These are phyloP conservation scores for Sugiyamaella valdiviana DNA, from an alignment of 805 yeast genomes.

Conservation along the genomic window DNA sequence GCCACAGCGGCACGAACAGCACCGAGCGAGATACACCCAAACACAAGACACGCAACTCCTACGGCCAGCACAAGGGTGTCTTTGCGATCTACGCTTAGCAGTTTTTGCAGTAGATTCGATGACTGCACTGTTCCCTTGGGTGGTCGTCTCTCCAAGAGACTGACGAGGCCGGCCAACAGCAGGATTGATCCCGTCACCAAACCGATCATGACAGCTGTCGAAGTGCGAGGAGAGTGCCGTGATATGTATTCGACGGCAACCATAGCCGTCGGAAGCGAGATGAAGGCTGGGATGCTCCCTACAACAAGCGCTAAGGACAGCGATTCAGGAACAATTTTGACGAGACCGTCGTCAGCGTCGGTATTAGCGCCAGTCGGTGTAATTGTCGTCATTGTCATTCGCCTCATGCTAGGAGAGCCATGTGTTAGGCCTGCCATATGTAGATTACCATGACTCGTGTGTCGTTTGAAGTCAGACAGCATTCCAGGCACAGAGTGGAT, in stretches of 20 bases:
- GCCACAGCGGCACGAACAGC: conserved; percentile 19
- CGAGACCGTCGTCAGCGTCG: neutral
- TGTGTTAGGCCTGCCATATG: conserved; percentile 9
- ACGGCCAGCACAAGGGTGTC: conserved; percentile 17
- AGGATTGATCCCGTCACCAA: conserved; percentile 24
- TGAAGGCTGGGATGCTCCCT: conserved; percentile 28
- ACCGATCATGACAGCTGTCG: conserved; percentile 11
- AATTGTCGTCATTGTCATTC: neutral
- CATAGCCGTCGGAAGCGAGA: conserved; percentile 29
- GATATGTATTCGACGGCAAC: conserved; percentile 22
- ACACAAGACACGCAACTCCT: conserved; percentile 18
- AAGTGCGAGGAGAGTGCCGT: conserved; percentile 1
- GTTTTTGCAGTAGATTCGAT: neutral
- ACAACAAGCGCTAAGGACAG: conserved; percentile 11
- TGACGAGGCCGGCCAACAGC: conserved; percentile 19
- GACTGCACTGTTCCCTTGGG: neutral
- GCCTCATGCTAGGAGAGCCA: neutral
- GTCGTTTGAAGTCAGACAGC: conserved; percentile 32
- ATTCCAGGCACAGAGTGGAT: conserved; percentile 32
- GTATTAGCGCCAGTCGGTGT: neutral
- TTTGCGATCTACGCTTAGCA: neutral
- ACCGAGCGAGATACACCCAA: conserved; percentile 21
- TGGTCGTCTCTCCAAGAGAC: conserved; percentile 14
- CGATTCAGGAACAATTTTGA: neutral
- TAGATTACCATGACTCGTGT: conserved; percentile 28